A percentile compares a stretch with the other conserved stretches of the same genome.
These are phyloP conservation scores for Musa itinerans DNA, from an alignment of 176 grass and related monocot species.

Conservation along the genomic window DNA sequence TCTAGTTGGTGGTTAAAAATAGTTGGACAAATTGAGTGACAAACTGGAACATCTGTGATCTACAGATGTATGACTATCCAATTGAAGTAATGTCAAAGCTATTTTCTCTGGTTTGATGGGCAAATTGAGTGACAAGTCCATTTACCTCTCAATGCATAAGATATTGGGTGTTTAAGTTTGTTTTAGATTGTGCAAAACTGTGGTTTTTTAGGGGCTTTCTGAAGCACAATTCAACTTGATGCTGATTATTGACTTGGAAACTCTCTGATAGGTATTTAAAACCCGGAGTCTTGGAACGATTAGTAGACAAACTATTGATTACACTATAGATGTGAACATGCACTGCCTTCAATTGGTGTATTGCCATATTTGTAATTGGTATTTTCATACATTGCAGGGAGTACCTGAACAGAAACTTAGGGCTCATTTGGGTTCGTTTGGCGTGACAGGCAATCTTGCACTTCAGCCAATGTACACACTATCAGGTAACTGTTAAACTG, in stretches of 20 bases:
- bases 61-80: neutral
- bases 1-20: neutral
- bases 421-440: conserved; percentile 80
- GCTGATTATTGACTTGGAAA: neutral
- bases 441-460: conserved; percentile 81
- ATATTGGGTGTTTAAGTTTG: neutral
- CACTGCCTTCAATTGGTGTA: neutral
- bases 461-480: conserved; percentile 94
- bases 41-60: conserved; percentile 1
- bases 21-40: neutral
- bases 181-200: neutral
- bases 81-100: no score
- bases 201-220: no score
- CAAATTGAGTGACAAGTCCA: no score
- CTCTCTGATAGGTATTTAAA: neutral
- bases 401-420: conserved; percentile 96
- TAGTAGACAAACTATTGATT: neutral
- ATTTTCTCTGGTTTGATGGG: no score
- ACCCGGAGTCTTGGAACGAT: neutral
- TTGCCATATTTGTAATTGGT: conserved; percentile 1
- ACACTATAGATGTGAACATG: neutral
- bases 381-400: conserved; percentile 45
- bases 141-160: neutral
- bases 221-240: neutral
- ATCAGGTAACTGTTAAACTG: conserved; percentile 39